phyloP scores from a whole-genome alignment of 208 protist species.

The Trypanosoma melophagium region DNA sequence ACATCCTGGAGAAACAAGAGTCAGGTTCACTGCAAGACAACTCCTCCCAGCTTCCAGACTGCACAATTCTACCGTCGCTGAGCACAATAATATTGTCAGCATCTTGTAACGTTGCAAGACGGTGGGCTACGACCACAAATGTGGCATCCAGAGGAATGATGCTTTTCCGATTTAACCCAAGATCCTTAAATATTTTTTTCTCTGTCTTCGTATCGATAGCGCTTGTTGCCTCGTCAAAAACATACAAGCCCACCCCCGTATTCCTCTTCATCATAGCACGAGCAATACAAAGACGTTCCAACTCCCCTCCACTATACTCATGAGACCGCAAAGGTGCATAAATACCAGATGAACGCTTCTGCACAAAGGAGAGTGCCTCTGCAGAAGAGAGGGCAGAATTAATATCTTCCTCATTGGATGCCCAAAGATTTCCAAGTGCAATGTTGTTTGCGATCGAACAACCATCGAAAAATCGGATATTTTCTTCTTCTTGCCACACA shows the following conservation, averaged over 20 bases:
- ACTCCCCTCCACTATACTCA: conserved; percentile 71
- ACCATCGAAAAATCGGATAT: conserved; percentile 50
- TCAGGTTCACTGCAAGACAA: conserved; percentile 22
- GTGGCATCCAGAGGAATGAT: conserved; percentile 4
- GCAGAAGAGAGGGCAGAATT: conserved; percentile 32
- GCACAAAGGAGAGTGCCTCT: conserved; percentile 35
- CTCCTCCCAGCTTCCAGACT: conserved; percentile 60
- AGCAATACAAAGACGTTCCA: conserved; percentile 62
- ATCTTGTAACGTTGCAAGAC: conserved; percentile 46
- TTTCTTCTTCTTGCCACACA: conserved; percentile 54
- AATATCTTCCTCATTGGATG: conserved; percentile 29
- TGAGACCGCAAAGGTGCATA: conserved; percentile 21
- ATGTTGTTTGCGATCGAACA: conserved; percentile 59
- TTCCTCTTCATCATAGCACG: conserved; percentile 46
- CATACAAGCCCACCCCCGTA: conserved; percentile 29
- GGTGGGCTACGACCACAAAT: conserved; percentile 63
- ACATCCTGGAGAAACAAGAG: conserved; percentile 20
- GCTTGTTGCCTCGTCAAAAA: conserved; percentile 75
- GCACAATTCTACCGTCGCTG: conserved; percentile 43
- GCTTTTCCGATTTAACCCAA: conserved; percentile 2
- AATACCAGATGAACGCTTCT: conserved; percentile 40
- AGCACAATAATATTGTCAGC: conserved; percentile 69
- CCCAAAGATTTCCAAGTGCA: conserved; percentile 50
- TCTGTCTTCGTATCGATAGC: conserved; percentile 69
- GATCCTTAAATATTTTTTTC: conserved; percentile 28